These are phyloP conservation scores for Metschnikowia hibisci DNA, from an alignment of 805 yeast genomes.

Conservation along the genomic window DNA sequence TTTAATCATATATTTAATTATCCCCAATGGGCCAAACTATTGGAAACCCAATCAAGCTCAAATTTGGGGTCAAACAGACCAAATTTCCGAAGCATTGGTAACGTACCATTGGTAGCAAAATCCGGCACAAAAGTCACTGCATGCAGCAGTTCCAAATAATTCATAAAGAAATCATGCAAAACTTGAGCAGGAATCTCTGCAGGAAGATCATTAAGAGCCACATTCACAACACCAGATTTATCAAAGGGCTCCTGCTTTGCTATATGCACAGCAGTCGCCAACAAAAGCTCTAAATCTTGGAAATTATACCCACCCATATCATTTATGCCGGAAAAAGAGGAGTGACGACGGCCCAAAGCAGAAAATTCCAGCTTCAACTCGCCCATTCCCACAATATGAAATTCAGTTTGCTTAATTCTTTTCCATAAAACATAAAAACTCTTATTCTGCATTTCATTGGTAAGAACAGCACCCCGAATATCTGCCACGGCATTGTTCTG, in stretches of 20 bases:
- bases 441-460: conserved; percentile 36
- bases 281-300: conserved; percentile 36
- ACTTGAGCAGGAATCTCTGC: conserved; percentile 31
- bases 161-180: conserved; percentile 34
- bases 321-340: conserved; percentile 36
- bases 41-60: conserved; percentile 37
- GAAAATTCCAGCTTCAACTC: conserved; percentile 30
- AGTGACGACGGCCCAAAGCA: conserved; percentile 23
- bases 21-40: conserved; percentile 23
- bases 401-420: conserved; percentile 14
- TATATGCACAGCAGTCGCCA: conserved; percentile 27
- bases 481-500: conserved; percentile 16
- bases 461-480: conserved; percentile 36
- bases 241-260: conserved; percentile 19
- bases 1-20: background rate
- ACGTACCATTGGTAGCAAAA: conserved; percentile 17
- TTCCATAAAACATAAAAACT: conserved; percentile 35
- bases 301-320: conserved; percentile 40
- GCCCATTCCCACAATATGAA: conserved; percentile 33
- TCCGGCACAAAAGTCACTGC: conserved; percentile 23
- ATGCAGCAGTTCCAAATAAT: conserved; percentile 23
- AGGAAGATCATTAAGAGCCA: conserved; percentile 33
- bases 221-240: conserved; percentile 17
- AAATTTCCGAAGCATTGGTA: conserved; percentile 36
- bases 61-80: conserved; percentile 25